phyloP scores from a whole-genome alignment of 768 basidiomycete genomes.

The Myochromella boudieri region DNA sequence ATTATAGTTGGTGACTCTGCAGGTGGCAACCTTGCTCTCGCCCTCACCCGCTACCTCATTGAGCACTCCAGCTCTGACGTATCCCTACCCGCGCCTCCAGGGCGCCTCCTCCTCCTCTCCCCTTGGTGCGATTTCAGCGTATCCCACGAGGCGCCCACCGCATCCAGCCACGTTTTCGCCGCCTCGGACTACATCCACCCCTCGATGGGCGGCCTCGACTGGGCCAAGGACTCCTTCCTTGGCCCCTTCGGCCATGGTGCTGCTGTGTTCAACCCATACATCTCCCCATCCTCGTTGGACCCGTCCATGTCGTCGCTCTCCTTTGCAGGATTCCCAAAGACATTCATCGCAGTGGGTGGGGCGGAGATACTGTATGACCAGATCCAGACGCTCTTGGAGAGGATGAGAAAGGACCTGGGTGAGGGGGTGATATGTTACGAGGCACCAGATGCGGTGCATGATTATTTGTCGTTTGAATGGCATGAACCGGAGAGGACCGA shows the following conservation, averaged over 20 bases:
- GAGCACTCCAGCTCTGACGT: not conserved
- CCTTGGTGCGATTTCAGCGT: not conserved
- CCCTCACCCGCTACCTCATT: not conserved
- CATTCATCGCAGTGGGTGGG: slow-evolving; percentile 20
- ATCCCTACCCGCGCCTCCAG: not conserved
- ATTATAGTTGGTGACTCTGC: not conserved
- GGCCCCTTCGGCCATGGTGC: not conserved
- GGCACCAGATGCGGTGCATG: slow-evolving; percentile 52
- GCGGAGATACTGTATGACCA: slow-evolving; percentile 52
- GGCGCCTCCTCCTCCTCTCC: not conserved
- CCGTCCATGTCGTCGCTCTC: not conserved
- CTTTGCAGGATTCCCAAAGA: not conserved
- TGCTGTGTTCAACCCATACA: not conserved
- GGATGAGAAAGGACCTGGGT: slow-evolving; percentile 52
- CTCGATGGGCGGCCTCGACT: not conserved
- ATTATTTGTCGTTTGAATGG: slow-evolving; percentile 48
- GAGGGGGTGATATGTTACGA: slow-evolving; percentile 50
- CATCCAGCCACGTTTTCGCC: not conserved
- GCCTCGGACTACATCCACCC: not conserved
- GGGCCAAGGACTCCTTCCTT: too few relatives aligned
- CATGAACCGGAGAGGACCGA: slow-evolving; percentile 54
- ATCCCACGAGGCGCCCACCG: not conserved
- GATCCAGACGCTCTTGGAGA: slow-evolving; percentile 41
- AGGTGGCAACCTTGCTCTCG: not conserved
- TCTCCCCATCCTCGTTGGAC: not conserved